Evolutionary conservation across 306 rosid species (phyloP), one percentile per base, ranked within the genome.

Genomic region (Trifolium subterraneum): DNA sequence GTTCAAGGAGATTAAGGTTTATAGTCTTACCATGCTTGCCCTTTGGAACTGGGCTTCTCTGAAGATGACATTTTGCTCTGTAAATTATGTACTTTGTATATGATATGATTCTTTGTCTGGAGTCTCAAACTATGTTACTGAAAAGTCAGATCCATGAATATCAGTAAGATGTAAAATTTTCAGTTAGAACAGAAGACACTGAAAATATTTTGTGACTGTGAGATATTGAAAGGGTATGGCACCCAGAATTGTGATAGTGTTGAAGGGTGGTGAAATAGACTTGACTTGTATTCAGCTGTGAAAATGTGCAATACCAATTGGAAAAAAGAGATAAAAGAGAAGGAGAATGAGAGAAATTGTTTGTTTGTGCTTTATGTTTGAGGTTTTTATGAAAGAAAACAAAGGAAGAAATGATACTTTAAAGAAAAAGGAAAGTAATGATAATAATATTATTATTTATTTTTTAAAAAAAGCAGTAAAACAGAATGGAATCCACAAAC

Each of bases 1-100:
- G 33, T 45, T 71, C 18, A 25, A 22, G 41, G n/a, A 15, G 44
- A 4, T n/a, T 45, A 20, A 52, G 55, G 0, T 68, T 67, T 12
- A 0, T 76, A 2, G 8, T 77, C 88, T 87, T 15, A 93, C 99
- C 99, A 94, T 44, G 99, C 99, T 85, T 94, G 99, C 31, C 96
- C 96, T 76, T 88, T 94, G 76, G 96, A 79, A 83, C 80, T 82
- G 39, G 85, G 83, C 22, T 94, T 90, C 81, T 86, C 87, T 14
- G 84, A 47, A 6, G 84, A 78, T 16, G 91, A 88, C 91, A 90
- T 88, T 87, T 71, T 80, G 81, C 70, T 75, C 61, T 47, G 75
- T 63, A 11, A 75, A 54, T 65, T 62, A 69, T 69, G 4, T 44
- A 0, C 18, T n/a, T n/a, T 5, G 15, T 47, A 51, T 51, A 10